phyloP scores from a whole-genome alignment of 2,329 filamentous ascomycete species.

The Stemphylium lycopersici region DNA sequence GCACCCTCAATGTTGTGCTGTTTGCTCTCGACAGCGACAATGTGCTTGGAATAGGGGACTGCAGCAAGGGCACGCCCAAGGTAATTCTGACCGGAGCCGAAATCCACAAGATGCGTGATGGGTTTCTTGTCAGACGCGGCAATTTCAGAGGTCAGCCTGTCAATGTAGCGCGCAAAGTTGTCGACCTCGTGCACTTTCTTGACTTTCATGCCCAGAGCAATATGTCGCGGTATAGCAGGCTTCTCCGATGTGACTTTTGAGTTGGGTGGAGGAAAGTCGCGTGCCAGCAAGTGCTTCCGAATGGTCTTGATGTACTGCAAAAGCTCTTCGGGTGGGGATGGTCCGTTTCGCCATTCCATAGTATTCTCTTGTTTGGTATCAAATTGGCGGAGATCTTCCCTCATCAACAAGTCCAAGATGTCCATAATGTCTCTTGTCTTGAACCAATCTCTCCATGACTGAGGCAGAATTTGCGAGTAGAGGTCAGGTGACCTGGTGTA shows the following conservation, averaged over 20 bases:
- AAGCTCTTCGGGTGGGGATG: constrained; percentile 61
- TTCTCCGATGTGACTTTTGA: constrained; percentile 47
- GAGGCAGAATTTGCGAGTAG: constrained; percentile 76
- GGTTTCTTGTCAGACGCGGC: constrained; percentile 35
- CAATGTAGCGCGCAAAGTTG: constrained; percentile 86
- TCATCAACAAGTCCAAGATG: constrained; percentile 80
- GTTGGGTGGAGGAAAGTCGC: constrained; percentile 59
- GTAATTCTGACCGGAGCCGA: constrained; percentile 96
- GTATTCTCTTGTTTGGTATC: constrained; percentile 11
- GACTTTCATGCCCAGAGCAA: constrained; percentile 89
- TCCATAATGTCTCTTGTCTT: constrained; percentile 72
- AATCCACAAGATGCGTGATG: constrained; percentile 90
- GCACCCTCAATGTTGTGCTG: constrained; percentile 87
- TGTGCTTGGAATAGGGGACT: constrained; percentile 81
- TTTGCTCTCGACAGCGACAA: constrained; percentile 89
- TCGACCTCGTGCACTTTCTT: constrained; percentile 96
- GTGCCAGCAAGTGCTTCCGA: constrained; percentile 69
- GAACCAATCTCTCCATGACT: constrained; percentile 84
- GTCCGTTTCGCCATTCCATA: constrained; percentile 51
- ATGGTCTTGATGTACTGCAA: constrained; percentile 75
- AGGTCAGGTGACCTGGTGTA: constrained; percentile 84
- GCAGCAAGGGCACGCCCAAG: constrained; percentile 86
- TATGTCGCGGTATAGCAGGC: constrained; percentile 68
- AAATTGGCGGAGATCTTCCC: constrained; percentile 68
- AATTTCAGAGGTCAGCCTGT: constrained; percentile 66